Percentiles rank a stretch among this genome's conserved stretches.
These are phyloP conservation scores for Pseudocercospora fijiensis DNA, from an alignment of 2,329 filamentous ascomycete species.

Conservation along the genomic window DNA sequence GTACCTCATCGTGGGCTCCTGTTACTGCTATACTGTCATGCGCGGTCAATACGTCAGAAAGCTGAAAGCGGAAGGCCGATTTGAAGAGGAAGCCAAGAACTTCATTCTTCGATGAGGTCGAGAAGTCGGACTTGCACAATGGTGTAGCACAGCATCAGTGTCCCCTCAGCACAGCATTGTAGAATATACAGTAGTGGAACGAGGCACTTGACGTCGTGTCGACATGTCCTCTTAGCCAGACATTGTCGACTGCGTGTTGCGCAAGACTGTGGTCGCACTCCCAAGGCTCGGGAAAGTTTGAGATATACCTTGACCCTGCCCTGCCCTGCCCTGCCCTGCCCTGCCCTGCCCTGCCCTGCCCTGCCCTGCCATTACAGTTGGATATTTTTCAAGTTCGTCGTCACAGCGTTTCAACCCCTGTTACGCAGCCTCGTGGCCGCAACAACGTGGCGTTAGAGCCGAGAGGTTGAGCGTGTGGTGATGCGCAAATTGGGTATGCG, in stretches of 20 bases:
- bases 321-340: too few species aligned
- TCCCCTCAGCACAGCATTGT: neutral
- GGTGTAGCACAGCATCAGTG: neutral
- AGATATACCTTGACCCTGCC: neutral
- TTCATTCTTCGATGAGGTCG: neutral
- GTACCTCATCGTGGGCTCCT: neutral
- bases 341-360: too few species aligned
- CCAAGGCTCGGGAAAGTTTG: neutral
- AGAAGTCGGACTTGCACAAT: neutral
- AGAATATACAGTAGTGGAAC: neutral
- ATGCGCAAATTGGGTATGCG: neutral
- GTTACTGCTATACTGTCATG: neutral
- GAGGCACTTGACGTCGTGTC: neutral
- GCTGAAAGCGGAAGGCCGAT: neutral
- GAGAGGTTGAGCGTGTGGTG: constrained; percentile 1
- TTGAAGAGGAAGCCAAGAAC: neutral
- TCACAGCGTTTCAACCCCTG: neutral
- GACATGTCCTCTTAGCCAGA: neutral
- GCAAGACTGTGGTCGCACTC: neutral
- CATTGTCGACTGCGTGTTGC: neutral
- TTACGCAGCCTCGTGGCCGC: neutral
- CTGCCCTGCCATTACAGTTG: too few species aligned
- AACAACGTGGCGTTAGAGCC: neutral
- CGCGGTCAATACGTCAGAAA: neutral
- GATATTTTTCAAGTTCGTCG: neutral